Evolutionary conservation across 768 basidiomycete genomes (phyloP).

Genomic region (Tephrocybe sp.): DNA sequence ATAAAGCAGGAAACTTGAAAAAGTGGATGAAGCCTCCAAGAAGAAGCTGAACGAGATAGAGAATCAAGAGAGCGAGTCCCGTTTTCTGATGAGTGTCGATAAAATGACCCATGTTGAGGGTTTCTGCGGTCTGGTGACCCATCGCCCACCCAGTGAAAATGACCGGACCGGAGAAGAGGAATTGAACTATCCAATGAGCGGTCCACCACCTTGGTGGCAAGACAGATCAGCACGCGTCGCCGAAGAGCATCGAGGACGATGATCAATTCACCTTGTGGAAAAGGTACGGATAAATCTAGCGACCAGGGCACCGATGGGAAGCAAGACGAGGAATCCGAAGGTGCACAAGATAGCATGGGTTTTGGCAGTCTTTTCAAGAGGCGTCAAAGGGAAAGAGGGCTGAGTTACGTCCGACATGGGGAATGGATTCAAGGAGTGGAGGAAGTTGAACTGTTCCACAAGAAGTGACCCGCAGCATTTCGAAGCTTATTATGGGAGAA

Average conservation of each 20-base stretch:
- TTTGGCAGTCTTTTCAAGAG: conserved; percentile 34
- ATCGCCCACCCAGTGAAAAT: conserved; percentile 50
- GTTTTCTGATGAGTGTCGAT: conserved; percentile 50
- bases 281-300: conserved; percentile 56
- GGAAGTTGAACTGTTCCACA: too few relatives aligned
- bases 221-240: background rate
- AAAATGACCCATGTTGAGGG: conserved; percentile 31
- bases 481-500: background rate
- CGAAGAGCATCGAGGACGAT: background rate
- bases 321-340: conserved; percentile 47
- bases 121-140: conserved; percentile 38
- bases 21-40: conserved; percentile 54
- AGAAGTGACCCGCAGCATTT: background rate
- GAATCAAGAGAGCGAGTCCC: conserved; percentile 50
- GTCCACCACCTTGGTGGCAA: conserved; percentile 43
- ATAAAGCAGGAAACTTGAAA: conserved; percentile 40
- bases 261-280: conserved; percentile 36
- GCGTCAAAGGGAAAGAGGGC: conserved; percentile 17
- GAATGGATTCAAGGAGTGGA: conserved; percentile 3
- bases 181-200: conserved; percentile 50
- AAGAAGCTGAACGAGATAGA: conserved; percentile 51
- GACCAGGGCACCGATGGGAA: conserved; percentile 58
- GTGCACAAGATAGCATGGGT: conserved; percentile 54
- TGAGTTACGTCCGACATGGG: conserved; percentile 7
- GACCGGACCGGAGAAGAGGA: conserved; percentile 50